Evolutionary conservation across 129 eudicot species (phyloP).

Genomic region (Helichrysum umbraculigerum): DNA sequence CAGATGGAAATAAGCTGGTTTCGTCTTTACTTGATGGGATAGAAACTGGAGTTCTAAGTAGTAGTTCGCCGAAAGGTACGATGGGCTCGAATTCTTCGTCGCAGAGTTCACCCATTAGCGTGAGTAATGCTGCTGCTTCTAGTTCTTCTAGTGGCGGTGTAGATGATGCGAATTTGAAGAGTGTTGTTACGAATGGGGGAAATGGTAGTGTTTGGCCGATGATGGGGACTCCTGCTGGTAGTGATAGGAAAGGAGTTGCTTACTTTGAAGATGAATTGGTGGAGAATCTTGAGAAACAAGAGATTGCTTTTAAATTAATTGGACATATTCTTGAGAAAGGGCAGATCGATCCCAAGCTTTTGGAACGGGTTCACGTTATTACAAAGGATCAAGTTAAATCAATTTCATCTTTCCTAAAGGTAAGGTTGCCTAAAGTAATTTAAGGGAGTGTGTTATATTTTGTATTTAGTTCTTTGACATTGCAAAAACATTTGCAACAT

Average conservation of each 20-base stretch:
- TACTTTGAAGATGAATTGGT: constrained; percentile 74
- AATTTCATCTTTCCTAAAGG: constrained; percentile 74
- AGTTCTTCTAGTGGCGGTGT: constrained; percentile 62
- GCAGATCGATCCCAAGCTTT: constrained; percentile 51
- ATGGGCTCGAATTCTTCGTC: constrained; percentile 43
- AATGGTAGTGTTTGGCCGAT: constrained; percentile 45
- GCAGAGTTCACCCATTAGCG: constrained; percentile 69
- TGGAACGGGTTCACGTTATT: constrained; percentile 71
- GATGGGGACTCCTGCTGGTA: constrained; percentile 43
- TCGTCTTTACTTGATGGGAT: constrained; percentile 51
- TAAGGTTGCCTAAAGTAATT: constrained; percentile 28
- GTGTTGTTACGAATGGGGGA: constrained; percentile 54
- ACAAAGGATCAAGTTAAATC: constrained; percentile 74
- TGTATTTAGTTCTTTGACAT: constrained; percentile 16
- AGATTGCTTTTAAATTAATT: constrained; percentile 66
- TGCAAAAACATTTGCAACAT: constrained; percentile 7
- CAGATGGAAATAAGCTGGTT: constrained; percentile 67
- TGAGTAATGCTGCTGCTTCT: constrained; percentile 45
- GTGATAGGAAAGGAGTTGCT: constrained; percentile 39
- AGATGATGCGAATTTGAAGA: constrained; percentile 47
- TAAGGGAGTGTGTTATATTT: constrained; percentile 9
- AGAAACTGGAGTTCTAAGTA: constrained; percentile 34
- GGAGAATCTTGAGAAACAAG: constrained; percentile 82
- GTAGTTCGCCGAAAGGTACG: constrained; percentile 50
- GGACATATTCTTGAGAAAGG: constrained; percentile 58